A percentile compares a stretch with the other conserved stretches of the same genome.
Evolutionary conservation across 1,284 basidiomycete species (phyloP).

Genomic region (Polyporus tsugae): DNA sequence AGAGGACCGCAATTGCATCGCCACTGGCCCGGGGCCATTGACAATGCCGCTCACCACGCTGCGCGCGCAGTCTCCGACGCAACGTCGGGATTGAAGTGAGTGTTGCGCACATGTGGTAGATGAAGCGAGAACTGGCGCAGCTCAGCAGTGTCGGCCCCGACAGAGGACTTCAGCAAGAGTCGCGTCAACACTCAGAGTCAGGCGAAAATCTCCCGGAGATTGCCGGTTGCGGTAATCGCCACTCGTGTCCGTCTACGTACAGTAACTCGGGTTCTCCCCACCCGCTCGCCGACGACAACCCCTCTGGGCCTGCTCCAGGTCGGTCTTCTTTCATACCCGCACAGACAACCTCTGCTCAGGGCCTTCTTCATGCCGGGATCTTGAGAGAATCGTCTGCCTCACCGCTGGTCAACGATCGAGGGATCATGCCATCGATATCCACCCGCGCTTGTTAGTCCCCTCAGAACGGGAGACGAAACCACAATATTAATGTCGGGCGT

Average conservation of each 20-base stretch:
- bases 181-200: neutral
- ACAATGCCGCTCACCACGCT: neutral
- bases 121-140: neutral
- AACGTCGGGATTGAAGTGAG: neutral
- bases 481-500: neutral
- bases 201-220: neutral
- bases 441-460: neutral
- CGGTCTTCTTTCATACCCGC: neutral
- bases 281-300: neutral
- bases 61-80: slow-evolving; percentile 9
- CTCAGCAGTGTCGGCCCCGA: neutral
- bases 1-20: slow-evolving; percentile 1
- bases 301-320: neutral
- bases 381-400: neutral
- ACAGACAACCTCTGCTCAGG: neutral
- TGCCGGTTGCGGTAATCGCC: neutral
- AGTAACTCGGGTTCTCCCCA: neutral
- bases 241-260: slow-evolving; percentile 1
- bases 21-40: neutral
- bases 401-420: neutral
- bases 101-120: neutral
- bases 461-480: neutral
- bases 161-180: no score
- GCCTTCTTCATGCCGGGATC: neutral
- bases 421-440: neutral